Percentiles rank a stretch among this genome's conserved stretches.
Evolutionary conservation across 148 eudicot genomes (phyloP).

Genomic region (Rhododendron molle): DNA sequence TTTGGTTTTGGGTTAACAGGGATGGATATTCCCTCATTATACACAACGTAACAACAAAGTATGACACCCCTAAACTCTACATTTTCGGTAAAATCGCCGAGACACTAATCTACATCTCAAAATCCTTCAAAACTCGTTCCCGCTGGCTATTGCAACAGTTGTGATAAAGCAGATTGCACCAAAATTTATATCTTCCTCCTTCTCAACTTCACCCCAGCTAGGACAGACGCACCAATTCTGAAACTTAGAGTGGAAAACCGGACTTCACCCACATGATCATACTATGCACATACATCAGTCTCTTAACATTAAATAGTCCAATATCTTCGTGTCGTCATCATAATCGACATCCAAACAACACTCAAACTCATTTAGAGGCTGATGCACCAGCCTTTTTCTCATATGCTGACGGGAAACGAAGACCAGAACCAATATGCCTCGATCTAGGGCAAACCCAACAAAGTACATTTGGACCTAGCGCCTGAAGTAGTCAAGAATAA

Average conservation of each 20-base stretch:
- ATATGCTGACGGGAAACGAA: slow-evolving; percentile 57
- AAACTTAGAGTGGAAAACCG: slow-evolving; percentile 4
- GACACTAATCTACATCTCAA: background rate
- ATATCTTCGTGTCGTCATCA: background rate
- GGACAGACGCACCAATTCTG: background rate
- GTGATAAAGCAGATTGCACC: background rate
- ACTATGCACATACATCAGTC: background rate
- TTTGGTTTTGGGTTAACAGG: slow-evolving; percentile 3
- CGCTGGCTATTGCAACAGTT: background rate
- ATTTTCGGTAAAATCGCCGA: slow-evolving; percentile 1
- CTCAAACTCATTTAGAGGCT: slow-evolving; percentile 14
- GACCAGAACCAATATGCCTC: slow-evolving; percentile 68
- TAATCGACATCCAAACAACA: slow-evolving; percentile 4
- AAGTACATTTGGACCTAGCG: slow-evolving; percentile 69
- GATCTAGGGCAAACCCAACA: slow-evolving; percentile 74
- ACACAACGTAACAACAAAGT: slow-evolving; percentile 4
- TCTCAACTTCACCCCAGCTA: background rate
- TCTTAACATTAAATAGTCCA: background rate
- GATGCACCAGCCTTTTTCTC: slow-evolving; percentile 35
- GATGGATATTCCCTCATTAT: slow-evolving; percentile 9
- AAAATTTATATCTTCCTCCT: background rate
- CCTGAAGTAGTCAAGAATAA: slow-evolving; percentile 34
- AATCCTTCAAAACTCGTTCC: slow-evolving; percentile 4
- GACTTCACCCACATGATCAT: background rate
- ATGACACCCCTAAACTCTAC: background rate